phyloP scores from a whole-genome alignment of 2,329 filamentous ascomycete species.

The Triangularia setosa region DNA sequence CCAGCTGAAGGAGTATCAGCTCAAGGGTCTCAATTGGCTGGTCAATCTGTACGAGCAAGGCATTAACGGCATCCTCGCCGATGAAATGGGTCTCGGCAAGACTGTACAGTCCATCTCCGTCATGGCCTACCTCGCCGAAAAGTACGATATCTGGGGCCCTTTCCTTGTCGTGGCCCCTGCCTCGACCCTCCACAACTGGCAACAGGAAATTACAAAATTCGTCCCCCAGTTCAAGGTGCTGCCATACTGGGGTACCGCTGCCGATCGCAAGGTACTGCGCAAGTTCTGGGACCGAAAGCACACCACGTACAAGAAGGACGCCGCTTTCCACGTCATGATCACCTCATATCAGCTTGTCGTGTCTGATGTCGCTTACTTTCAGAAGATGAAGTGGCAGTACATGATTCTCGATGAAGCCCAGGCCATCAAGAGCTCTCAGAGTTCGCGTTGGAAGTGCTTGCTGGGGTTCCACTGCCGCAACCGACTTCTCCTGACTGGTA shows the following conservation, averaged over 20 bases:
- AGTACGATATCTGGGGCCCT: constrained; percentile 96
- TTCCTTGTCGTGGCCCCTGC: constrained; percentile 95
- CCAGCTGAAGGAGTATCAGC: constrained; percentile 95
- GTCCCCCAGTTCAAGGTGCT: constrained; percentile 92
- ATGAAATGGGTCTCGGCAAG: constrained; percentile 99
- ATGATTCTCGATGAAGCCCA: constrained; percentile 99
- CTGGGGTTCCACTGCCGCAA: constrained; percentile 94
- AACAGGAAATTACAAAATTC: constrained; percentile 94
- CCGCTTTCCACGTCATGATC: constrained; percentile 91
- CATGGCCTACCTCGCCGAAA: constrained; percentile 96
- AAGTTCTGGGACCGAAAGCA: constrained; percentile 99
- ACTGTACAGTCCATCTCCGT: constrained; percentile 98
- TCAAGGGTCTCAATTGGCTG: constrained; percentile 99
- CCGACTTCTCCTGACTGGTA: constrained; percentile 87
- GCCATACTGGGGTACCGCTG: constrained; percentile 94
- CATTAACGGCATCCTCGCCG: constrained; percentile 97
- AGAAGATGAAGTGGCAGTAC: constrained; percentile 99
- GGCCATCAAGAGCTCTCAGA: constrained; percentile 96
- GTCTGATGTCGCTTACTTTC: constrained; percentile 93
- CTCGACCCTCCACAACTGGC: constrained; percentile 97
- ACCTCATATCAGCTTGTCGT: constrained; percentile 98
- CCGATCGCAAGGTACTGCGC: constrained; percentile 89
- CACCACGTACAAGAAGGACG: constrained; percentile 88
- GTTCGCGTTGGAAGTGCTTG: constrained; percentile 94
- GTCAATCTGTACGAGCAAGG: constrained; percentile 98